A percentile compares a stretch with the other conserved stretches of the same genome.
These are phyloP conservation scores for Nitzschia sp. DNA, from an alignment of 108 stramenopile genomes.

Conservation along the genomic window DNA sequence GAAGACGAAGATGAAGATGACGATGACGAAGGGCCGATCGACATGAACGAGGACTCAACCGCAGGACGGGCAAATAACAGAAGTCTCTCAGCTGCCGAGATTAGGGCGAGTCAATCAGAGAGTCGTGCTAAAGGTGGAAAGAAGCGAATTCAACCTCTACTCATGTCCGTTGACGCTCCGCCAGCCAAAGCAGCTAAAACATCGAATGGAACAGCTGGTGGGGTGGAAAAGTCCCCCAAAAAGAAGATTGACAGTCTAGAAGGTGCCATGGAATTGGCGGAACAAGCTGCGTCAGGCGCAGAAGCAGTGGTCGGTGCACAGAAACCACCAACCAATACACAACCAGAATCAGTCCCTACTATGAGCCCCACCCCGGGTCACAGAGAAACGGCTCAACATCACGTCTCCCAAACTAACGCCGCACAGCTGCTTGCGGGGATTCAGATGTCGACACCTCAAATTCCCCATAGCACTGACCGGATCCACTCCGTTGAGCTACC, in stretches of 20 bases:
- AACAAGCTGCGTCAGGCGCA: slow-evolving; percentile 43
- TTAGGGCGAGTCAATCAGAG: slow-evolving; percentile 20
- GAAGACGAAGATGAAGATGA: slow-evolving; percentile 51
- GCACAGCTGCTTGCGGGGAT: neutral
- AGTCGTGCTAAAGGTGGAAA: slow-evolving; percentile 52
- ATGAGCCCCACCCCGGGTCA: slow-evolving; percentile 1
- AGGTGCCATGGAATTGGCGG: slow-evolving; percentile 58
- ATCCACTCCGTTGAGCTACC: slow-evolving; percentile 66
- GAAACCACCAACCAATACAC: neutral
- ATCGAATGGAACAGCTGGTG: neutral
- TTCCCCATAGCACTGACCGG: slow-evolving; percentile 63
- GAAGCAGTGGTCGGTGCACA: slow-evolving; percentile 22
- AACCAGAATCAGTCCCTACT: slow-evolving; percentile 8
- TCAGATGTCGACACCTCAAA: slow-evolving; percentile 27
- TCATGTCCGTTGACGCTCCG: slow-evolving; percentile 37
- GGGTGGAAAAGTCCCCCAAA: slow-evolving; percentile 4
- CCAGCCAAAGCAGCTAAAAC: slow-evolving; percentile 14
- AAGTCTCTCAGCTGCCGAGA: slow-evolving; percentile 22
- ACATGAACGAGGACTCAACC: slow-evolving; percentile 7
- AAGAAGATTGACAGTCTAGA: slow-evolving; percentile 50
- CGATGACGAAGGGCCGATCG: slow-evolving; percentile 14
- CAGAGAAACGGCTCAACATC: neutral
- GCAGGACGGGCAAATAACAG: neutral
- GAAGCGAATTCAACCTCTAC: slow-evolving; percentile 64
- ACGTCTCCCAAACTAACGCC: neutral